Conservation (phyloP, 2,329 filamentous ascomycete species). For the Curvularia lunata region DNA sequence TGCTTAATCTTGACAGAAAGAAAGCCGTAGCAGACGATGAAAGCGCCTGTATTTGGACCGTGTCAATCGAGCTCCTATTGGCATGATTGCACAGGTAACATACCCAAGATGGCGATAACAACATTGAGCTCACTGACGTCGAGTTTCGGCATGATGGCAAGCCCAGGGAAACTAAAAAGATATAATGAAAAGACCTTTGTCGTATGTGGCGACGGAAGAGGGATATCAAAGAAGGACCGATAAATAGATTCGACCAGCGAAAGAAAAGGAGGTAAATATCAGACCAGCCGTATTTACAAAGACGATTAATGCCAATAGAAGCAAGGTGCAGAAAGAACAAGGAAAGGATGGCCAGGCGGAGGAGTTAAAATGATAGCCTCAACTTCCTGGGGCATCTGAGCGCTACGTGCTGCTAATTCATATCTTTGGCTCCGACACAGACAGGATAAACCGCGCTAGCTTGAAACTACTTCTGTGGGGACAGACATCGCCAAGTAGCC, state of each 20-base stretch:
- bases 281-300: not conserved
- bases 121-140: slow-evolving; percentile 61
- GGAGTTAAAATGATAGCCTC: not conserved
- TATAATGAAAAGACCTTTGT: not conserved
- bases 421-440: not conserved
- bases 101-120: slow-evolving; percentile 57
- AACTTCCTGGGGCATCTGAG: not conserved
- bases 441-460: not conserved
- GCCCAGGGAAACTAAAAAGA: not conserved
- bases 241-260: not conserved
- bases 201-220: not conserved
- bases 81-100: slow-evolving; percentile 7
- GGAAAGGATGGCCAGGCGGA: too few species aligned
- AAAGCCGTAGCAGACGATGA: slow-evolving; percentile 58
- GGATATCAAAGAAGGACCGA: not conserved
- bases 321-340: not conserved
- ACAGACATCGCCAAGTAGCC: not conserved
- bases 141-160: slow-evolving; percentile 53
- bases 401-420: not conserved
- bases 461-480: not conserved
- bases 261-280: not conserved
- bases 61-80: not conserved
- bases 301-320: not conserved
- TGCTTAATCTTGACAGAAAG: slow-evolving; percentile 61
- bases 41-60: slow-evolving; percentile 47